phyloP scores from a whole-genome alignment of 148 eudicot species.

The Euryodendron excelsum region DNA sequence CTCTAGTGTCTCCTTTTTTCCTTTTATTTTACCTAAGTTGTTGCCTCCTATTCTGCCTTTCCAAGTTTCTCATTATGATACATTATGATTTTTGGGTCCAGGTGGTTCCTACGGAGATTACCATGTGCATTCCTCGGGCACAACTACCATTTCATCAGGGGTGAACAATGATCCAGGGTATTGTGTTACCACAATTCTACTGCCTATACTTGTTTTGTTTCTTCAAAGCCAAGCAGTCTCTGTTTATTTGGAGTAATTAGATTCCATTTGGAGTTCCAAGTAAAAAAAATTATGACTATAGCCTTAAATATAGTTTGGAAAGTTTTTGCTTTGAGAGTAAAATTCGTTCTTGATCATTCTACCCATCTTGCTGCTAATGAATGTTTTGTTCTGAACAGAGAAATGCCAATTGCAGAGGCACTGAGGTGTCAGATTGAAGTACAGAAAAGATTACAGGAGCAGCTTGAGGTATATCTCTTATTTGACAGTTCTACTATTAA shows the following conservation, averaged over 20 bases:
- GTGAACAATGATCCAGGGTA: constrained; percentile 38
- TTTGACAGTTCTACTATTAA: background rate
- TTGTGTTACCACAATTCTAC: background rate
- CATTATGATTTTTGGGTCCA: constrained; percentile 4
- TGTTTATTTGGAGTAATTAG: background rate
- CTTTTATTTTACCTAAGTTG: background rate
- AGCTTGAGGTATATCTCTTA: constrained; percentile 39
- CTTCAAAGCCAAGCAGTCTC: background rate
- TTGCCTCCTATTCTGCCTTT: background rate
- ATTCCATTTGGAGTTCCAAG: no score
- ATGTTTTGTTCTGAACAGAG: constrained; percentile 35
- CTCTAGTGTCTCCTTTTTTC: background rate
- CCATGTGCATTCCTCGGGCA: constrained; percentile 24
- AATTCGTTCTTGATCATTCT: background rate
- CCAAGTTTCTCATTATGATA: background rate
- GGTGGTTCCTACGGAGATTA: constrained; percentile 34
- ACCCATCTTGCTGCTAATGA: constrained; percentile 5
- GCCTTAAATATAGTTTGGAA: background rate
- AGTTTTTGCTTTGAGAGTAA: background rate
- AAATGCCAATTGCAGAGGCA: constrained; percentile 46
- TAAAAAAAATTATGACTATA: background rate
- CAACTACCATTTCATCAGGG: constrained; percentile 29
- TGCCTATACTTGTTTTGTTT: background rate
- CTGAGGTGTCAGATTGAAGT: constrained; percentile 53
- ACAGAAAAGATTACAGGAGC: constrained; percentile 57